These are phyloP conservation scores for Fusarium secorum DNA, from an alignment of 2,329 filamentous ascomycete genomes.

Conservation along the genomic window DNA sequence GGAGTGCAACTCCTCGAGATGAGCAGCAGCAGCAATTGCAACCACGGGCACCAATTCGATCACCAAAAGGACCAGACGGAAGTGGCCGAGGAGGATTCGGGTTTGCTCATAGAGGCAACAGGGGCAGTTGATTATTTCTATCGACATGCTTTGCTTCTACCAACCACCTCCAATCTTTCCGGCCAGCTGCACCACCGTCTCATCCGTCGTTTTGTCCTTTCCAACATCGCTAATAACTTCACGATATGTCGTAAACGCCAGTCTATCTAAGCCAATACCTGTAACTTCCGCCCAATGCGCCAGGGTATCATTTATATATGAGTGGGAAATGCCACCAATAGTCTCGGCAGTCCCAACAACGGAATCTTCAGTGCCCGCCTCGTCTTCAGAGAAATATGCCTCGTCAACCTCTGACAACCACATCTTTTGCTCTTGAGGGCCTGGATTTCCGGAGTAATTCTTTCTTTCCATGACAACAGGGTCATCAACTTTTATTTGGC, in stretches of 20 bases:
- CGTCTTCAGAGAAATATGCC: slow-evolving; percentile 84
- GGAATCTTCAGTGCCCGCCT: slow-evolving; percentile 51
- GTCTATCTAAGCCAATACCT: slow-evolving; percentile 71
- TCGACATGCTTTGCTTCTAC: slow-evolving; percentile 58
- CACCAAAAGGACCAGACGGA: slow-evolving; percentile 79
- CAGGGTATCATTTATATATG: slow-evolving; percentile 72
- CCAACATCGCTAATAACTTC: slow-evolving; percentile 96
- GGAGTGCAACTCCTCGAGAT: slow-evolving; percentile 55
- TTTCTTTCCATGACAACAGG: slow-evolving; percentile 64
- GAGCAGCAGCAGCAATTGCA: slow-evolving; percentile 53
- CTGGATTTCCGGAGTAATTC: slow-evolving; percentile 62
- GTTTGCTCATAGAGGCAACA: slow-evolving; percentile 70
- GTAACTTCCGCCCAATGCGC: slow-evolving; percentile 79
- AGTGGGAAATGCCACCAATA: slow-evolving; percentile 71
- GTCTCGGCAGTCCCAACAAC: slow-evolving; percentile 48
- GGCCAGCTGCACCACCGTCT: slow-evolving; percentile 86
- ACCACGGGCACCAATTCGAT: slow-evolving; percentile 72
- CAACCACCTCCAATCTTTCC: slow-evolving; percentile 93
- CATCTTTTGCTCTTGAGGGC: slow-evolving; percentile 81
- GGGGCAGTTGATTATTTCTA: slow-evolving; percentile 46
- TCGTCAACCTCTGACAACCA: slow-evolving; percentile 87
- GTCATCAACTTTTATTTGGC: slow-evolving; percentile 92
- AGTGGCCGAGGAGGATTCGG: slow-evolving; percentile 81
- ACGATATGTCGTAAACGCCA: slow-evolving; percentile 87
- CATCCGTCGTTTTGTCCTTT: slow-evolving; percentile 73